phyloP scores from a whole-genome alignment of 805 yeast species.

The Kuraishia cidri region DNA sequence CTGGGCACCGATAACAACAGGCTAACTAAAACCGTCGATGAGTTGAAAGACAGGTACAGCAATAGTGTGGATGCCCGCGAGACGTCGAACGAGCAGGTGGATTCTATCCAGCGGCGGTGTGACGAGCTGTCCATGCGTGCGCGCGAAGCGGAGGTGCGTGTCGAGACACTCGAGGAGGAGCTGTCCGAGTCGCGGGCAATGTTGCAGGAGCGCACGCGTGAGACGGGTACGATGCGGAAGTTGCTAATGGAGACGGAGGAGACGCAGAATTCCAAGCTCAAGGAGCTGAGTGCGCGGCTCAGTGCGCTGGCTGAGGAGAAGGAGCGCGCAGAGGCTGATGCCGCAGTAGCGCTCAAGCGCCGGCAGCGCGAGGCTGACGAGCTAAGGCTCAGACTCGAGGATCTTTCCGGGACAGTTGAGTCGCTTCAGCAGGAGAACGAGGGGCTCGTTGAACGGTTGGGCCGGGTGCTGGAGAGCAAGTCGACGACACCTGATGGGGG shows the following conservation, averaged over 20 bases:
- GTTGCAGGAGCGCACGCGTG: slow-evolving; percentile 76
- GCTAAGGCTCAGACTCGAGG: slow-evolving; percentile 33
- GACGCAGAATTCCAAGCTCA: slow-evolving; percentile 35
- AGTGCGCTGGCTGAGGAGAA: slow-evolving; percentile 50
- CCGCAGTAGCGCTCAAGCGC: slow-evolving; percentile 37
- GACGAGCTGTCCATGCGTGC: slow-evolving; percentile 64
- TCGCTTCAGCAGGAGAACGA: slow-evolving; percentile 2
- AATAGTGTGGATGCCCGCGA: slow-evolving; percentile 21
- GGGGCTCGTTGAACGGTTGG: slow-evolving; percentile 12
- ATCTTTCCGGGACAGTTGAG: slow-evolving; percentile 13
- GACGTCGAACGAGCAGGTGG: slow-evolving; percentile 28
- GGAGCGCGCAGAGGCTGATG: slow-evolving; percentile 45
- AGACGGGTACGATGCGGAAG: slow-evolving; percentile 63
- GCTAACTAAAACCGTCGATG: slow-evolving; percentile 27
- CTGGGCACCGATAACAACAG: slow-evolving; percentile 33
- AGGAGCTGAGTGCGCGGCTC: slow-evolving; percentile 48
- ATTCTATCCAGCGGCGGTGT: slow-evolving; percentile 50
- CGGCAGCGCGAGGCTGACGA: slow-evolving; percentile 65
- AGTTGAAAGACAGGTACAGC: slow-evolving; percentile 25
- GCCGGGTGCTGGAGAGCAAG: slow-evolving; percentile 10
- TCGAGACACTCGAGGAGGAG: slow-evolving; percentile 73
- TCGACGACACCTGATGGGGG: neutral
- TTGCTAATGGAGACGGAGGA: slow-evolving; percentile 63
- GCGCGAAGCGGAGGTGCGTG: slow-evolving; percentile 51
- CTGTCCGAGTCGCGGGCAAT: slow-evolving; percentile 63